Evolutionary conservation across 345 rosid genomes (phyloP).

Genomic region (Alliaria petiolata): DNA sequence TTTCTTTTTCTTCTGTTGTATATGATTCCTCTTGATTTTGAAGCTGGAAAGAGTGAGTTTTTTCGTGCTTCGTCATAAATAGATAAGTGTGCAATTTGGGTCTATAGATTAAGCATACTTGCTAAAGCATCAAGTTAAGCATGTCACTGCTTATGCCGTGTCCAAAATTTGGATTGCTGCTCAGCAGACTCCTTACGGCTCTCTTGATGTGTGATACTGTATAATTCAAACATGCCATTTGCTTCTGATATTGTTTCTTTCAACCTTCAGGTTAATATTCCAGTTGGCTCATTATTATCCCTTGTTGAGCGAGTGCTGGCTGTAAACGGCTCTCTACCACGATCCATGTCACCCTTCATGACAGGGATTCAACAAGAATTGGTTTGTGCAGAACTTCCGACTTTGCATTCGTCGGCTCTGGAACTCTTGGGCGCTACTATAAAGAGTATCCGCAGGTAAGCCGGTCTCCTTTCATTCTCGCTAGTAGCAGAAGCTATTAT

Average conservation of each 20-base stretch:
- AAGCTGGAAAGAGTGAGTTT: background rate
- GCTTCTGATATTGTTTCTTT: conserved; percentile 22
- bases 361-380: conserved; percentile 69
- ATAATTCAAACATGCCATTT: background rate
- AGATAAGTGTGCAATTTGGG: background rate
- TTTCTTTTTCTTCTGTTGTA: background rate
- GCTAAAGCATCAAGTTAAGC: background rate
- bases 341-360: conserved; percentile 42
- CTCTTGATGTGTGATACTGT: conserved; percentile 4
- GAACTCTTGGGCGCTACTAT: conserved; percentile 60
- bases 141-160: background rate
- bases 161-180: background rate
- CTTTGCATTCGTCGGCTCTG: conserved; percentile 55
- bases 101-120: too few relatives aligned
- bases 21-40: background rate
- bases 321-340: conserved; percentile 72
- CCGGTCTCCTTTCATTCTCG: background rate
- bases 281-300: conserved; percentile 57
- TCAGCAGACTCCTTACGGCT: background rate
- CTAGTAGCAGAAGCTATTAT: background rate
- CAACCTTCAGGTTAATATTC: conserved; percentile 50
- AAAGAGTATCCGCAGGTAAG: conserved; percentile 70
- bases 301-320: conserved; percentile 77
- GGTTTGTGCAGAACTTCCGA: conserved; percentile 76
- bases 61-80: too few relatives aligned